phyloP scores from a whole-genome alignment of 768 basidiomycete species.

The Boletus fagicola region DNA sequence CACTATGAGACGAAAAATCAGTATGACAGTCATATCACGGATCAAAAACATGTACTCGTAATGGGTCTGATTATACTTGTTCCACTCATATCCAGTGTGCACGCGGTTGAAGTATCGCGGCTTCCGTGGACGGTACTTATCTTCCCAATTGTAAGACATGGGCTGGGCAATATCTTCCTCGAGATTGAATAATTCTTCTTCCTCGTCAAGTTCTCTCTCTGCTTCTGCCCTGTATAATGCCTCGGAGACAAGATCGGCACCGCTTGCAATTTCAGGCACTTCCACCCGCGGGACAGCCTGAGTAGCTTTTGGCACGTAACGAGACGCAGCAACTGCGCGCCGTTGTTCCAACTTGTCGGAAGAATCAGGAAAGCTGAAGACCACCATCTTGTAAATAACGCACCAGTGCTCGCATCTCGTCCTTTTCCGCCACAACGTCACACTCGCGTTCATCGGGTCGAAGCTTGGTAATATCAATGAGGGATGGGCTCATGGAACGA shows the following conservation, averaged over 20 bases:
- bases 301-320: conserved; percentile 79
- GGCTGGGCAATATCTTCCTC: conserved; percentile 85
- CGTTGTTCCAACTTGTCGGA: conserved; percentile 63
- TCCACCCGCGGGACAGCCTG: conserved; percentile 59
- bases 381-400: conserved; percentile 24
- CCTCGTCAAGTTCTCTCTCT: conserved; percentile 90
- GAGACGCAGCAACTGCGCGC: conserved; percentile 75
- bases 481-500: conserved; percentile 81
- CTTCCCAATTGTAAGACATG: conserved; percentile 95
- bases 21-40: not conserved
- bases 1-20: conserved; percentile 46
- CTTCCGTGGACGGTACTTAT: conserved; percentile 96
- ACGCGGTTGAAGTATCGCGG: conserved; percentile 99
- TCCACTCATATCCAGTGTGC: conserved; percentile 99
- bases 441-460: conserved; percentile 77
- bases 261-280: conserved; percentile 55
- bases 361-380: conserved; percentile 5
- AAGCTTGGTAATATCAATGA: conserved; percentile 69
- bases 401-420: conserved; percentile 67
- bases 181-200: conserved; percentile 92
- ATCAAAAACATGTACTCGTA: conserved; percentile 67
- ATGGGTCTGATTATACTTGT: conserved; percentile 99
- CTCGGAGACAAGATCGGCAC: conserved; percentile 81
- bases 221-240: conserved; percentile 89
- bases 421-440: conserved; percentile 67